Base-by-base conservation (phyloP, 1,139 yeast genomes). In the Pichia sp. region DNA sequence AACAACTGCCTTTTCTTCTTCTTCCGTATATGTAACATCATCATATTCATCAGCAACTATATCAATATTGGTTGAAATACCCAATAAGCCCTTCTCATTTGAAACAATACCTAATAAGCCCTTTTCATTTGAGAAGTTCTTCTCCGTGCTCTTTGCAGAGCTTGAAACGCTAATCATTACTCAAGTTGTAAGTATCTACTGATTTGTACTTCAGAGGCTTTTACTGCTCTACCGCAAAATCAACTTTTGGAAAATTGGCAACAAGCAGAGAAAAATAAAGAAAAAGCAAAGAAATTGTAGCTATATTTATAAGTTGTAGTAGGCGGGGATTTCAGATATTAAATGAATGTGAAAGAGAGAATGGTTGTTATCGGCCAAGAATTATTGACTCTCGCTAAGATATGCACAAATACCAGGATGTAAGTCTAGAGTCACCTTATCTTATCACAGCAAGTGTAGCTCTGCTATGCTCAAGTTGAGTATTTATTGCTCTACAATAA, bases 1-100 rank as follows among this genome's bases (percentile, higher is more conserved):
- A 9, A 74, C 67, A 16, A 79, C 56, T 60, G 67, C 50, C 65
- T 67, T 50, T 74, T 45, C 48, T 29, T 45, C 70, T 41, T 67
- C 70, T 41, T 64, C 41, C 10, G 49, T 46, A 31, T 46, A 46
- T n/a, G 12, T 29, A 9, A 46, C n/a, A 31, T 46, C 49, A 70
- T 24, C 63, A 61, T 8, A 61, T 55, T 31, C 44, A 29, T 42
- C 43, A 14, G 53, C 34, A 7, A 40, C 40, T 42, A 51, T 44
- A n/a, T 47, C 49, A 9, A 47, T 34, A 31, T 33, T 33, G 12
- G 29, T 33, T 14, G 17, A 27, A 20, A 33, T 46, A 9, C 42
- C 16, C 12, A 24, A 20, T 20, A 20, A 14, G 27, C 43, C 31
- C 48, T 51, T 17, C 41, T 48, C 16, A 14, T 34, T 34, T 6